Conservation (phyloP, 2,329 filamentous ascomycete species). For the Colletotrichum tanaceti region DNA sequence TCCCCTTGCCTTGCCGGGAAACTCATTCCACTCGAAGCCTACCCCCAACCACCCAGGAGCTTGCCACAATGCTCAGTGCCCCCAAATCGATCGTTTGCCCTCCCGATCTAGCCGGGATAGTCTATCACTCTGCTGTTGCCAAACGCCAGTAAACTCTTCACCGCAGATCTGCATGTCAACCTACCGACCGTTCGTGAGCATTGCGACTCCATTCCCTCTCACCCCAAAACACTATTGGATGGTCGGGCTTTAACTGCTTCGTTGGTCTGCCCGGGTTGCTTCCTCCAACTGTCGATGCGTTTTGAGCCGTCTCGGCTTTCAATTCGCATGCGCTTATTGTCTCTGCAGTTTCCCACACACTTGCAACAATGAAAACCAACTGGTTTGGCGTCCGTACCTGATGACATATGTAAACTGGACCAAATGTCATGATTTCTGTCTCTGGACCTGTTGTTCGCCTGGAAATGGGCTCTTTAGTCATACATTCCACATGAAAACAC, state of each 20-base stretch:
- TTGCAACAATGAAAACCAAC: background rate
- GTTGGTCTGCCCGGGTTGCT: background rate
- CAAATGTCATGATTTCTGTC: too few relatives aligned
- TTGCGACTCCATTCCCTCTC: conserved; percentile 15
- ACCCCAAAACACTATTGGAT: background rate
- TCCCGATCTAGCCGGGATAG: conserved; percentile 19
- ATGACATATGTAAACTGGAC: background rate
- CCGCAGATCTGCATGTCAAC: conserved; percentile 35
- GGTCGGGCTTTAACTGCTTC: background rate
- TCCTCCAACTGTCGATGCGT: background rate
- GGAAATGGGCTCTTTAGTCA: background rate
- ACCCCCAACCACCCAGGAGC: conserved; percentile 33
- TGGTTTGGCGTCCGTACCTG: background rate
- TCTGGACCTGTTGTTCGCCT: conserved; percentile 10
- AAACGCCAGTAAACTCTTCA: conserved; percentile 21
- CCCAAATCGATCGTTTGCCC: conserved; percentile 23
- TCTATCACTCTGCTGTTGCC: conserved; percentile 1
- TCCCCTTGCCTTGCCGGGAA: conserved; percentile 17
- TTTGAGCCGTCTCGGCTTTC: background rate
- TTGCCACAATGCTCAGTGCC: conserved; percentile 21
- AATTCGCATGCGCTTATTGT: background rate
- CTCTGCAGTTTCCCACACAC: background rate
- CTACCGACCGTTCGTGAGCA: conserved; percentile 26
- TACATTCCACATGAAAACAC: conserved; percentile 1
- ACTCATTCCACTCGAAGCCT: conserved; percentile 24